A percentile compares a stretch with the other conserved stretches of the same genome.
phyloP scores from a whole-genome alignment of 345 rosid genomes.

The Litchi chinensis region DNA sequence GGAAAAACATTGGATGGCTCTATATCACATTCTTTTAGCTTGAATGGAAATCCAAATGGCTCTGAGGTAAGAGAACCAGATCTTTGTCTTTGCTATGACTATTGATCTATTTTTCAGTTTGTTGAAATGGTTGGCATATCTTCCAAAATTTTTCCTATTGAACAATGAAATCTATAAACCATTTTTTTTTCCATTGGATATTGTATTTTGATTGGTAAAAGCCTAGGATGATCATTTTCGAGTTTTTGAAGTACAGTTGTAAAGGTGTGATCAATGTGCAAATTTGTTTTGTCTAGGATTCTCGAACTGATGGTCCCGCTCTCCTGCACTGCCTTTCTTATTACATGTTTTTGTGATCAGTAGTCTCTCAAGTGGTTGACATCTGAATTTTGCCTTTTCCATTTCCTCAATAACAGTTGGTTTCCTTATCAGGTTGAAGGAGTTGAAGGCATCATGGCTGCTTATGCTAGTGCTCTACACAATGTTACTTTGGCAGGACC shows the following conservation, averaged over 20 bases:
- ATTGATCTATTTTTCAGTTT: background rate
- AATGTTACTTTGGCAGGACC: constrained; percentile 71
- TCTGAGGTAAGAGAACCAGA: constrained; percentile 52
- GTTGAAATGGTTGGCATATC: constrained; percentile 4
- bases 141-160: background rate
- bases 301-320: too few relatives aligned
- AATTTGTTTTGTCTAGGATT: too few relatives aligned
- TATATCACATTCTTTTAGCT: constrained; percentile 81
- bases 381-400: background rate
- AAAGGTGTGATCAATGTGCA: too few relatives aligned
- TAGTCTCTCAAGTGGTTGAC: background rate
- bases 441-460: constrained; percentile 79
- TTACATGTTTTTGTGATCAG: too few relatives aligned
- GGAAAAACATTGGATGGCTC: constrained; percentile 58
- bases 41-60: constrained; percentile 58
- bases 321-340: too few relatives aligned
- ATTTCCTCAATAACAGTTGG: background rate
- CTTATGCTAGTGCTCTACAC: constrained; percentile 58
- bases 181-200: background rate
- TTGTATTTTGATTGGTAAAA: background rate
- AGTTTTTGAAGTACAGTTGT: too few relatives aligned
- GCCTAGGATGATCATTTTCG: background rate
- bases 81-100: background rate
- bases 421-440: constrained; percentile 68
- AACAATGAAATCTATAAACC: background rate